Evolutionary conservation across 108 stramenopile genomes (phyloP), one percentile per base, ranked within the genome.

Genomic region (Fragilaria radians): DNA sequence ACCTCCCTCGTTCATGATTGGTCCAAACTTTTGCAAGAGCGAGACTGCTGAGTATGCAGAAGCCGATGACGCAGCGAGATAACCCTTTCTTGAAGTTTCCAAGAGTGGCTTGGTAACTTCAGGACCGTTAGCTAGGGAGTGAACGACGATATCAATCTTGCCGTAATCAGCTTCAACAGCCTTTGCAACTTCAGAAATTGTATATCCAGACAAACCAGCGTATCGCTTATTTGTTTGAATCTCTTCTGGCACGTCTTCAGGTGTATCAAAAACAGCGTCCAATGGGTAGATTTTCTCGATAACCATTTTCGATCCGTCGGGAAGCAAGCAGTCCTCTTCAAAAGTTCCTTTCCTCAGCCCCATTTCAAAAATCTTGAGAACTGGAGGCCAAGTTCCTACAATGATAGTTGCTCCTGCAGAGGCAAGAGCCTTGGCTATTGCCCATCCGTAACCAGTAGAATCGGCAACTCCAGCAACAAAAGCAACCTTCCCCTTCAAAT

Each of bases 341-440:
- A 96, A 96, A 3, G 78, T 58, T 14, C 94, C 95, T 69, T 84
- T 94, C 57, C 77, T 83, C 45, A 98, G 64, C 26, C 88, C 85
- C 64, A 56, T 88, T 68, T 95, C 73, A 64, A 97, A 97, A 66
- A 97, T 94, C 73, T 94, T 94, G 50, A 98, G 83, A 34, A 98
- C 95, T 7, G 97, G 97, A 19, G 97, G 97, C 97, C 97, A 98
- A 17, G 97, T 98, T 61, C 97, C 97, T 54, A 98, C 92, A 59
- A 96, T 86, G 54, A 98, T 92, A 46, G 89, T 96, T 59, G 93
- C 92, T 36, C 97, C 97, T 28, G 95, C 95, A 63, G 91, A 88
- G 36, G 97, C 95, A 50, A 96, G 79, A 17, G 91, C 86, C 69
- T 88, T 89, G 56, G 94, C 85, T 64, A 98, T 98, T 46, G 97